Evolutionary conservation across 140 eudicot genomes (phyloP).

Genomic region (Stevia rebaudiana): DNA sequence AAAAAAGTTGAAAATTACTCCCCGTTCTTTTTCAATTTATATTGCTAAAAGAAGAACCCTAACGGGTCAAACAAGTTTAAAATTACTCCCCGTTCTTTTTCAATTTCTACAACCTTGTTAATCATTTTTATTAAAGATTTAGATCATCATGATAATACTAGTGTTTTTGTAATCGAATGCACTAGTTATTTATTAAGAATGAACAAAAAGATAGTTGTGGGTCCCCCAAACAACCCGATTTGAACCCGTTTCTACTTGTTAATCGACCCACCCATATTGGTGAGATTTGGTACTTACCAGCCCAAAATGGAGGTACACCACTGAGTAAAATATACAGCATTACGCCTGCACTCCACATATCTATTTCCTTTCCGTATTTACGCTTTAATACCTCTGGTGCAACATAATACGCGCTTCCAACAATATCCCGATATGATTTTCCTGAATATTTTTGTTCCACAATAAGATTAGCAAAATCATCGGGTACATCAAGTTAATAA

Average conservation of each 20-base stretch:
- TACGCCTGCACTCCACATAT: constrained; percentile 96
- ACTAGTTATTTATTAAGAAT: not conserved
- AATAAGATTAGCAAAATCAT: constrained; percentile 15
- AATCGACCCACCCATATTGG: not conserved
- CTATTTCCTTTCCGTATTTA: constrained; percentile 83
- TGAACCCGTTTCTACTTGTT: not conserved
- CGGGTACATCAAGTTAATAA: not conserved
- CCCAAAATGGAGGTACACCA: constrained; percentile 99
- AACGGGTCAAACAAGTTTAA: not conserved
- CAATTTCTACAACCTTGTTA: not conserved
- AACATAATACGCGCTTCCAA: constrained; percentile 95
- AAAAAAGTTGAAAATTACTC: not conserved
- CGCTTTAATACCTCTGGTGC: constrained; percentile 93
- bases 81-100: not conserved
- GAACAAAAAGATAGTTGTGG: not conserved
- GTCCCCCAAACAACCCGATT: not conserved
- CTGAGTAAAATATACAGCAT: constrained; percentile 84
- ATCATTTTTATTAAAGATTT: not conserved
- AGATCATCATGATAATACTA: not conserved
- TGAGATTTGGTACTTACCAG: constrained; percentile 44
- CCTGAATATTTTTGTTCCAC: constrained; percentile 36
- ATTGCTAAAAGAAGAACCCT: not conserved
- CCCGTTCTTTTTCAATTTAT: not conserved
- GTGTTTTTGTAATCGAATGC: not conserved
- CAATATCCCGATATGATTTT: constrained; percentile 74